A percentile compares a stretch with the other conserved stretches of the same genome.
Conservation (phyloP, 495 filamentous ascomycete genomes). For the Annulohypoxylon stygium region DNA sequence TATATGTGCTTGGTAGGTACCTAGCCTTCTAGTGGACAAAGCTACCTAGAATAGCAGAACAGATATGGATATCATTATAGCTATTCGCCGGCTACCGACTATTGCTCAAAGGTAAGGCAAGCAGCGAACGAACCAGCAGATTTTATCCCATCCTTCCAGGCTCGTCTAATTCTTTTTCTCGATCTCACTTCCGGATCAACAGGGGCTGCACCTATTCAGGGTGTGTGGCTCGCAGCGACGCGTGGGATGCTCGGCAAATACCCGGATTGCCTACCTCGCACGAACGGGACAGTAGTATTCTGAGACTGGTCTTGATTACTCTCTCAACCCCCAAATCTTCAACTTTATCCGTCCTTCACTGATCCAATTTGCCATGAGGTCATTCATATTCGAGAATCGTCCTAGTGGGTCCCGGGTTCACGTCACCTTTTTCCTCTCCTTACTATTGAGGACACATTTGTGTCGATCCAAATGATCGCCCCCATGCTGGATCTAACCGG, state of each 20-base stretch:
- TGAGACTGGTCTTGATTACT: constrained; percentile 17
- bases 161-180: constrained; percentile 32
- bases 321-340: constrained; percentile 27
- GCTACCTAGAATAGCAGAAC: neutral
- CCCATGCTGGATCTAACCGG: constrained; percentile 49
- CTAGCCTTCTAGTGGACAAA: neutral
- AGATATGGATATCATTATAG: constrained; percentile 31
- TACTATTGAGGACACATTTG: constrained; percentile 44
- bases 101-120: constrained; percentile 15
- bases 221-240: constrained; percentile 32
- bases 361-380: constrained; percentile 38
- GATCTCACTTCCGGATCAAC: constrained; percentile 47
- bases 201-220: constrained; percentile 44
- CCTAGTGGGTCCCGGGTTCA: constrained; percentile 35
- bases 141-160: constrained; percentile 23
- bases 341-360: constrained; percentile 43
- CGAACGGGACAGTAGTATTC: constrained; percentile 40
- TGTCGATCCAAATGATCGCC: constrained; percentile 47
- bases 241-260: constrained; percentile 49
- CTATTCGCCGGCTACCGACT: constrained; percentile 19
- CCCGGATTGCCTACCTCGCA: constrained; percentile 46
- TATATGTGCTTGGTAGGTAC: neutral
- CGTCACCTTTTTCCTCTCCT: constrained; percentile 41
- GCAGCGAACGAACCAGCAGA: neutral
- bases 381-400: constrained; percentile 21